phyloP scores from a whole-genome alignment of 2,329 filamentous ascomycete genomes.

The Claviceps maximensis region DNA sequence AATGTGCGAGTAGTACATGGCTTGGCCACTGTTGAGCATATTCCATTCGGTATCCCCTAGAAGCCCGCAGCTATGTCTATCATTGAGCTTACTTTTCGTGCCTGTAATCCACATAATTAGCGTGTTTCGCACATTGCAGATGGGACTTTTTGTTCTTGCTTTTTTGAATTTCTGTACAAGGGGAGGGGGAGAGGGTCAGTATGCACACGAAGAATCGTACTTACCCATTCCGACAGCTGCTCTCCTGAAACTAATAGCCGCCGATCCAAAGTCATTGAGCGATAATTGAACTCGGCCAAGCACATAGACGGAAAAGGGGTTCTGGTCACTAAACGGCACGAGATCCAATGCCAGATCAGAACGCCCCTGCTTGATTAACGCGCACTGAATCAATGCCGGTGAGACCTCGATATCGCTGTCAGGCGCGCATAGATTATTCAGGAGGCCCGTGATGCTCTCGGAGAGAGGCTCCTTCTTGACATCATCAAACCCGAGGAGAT shows the following conservation, averaged over 20 bases:
- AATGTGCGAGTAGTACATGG: slow-evolving; percentile 79
- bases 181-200: not conserved
- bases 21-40: slow-evolving; percentile 55
- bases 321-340: slow-evolving; percentile 39
- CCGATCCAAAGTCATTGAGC: slow-evolving; percentile 58
- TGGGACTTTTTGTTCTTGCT: no score
- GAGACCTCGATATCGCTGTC: slow-evolving; percentile 54
- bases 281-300: slow-evolving; percentile 69
- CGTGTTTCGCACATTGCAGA: not conserved
- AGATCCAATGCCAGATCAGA: slow-evolving; percentile 48
- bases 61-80: slow-evolving; percentile 49
- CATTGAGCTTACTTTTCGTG: slow-evolving; percentile 29
- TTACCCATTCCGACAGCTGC: slow-evolving; percentile 72
- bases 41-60: slow-evolving; percentile 65
- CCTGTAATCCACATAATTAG: slow-evolving; percentile 19
- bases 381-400: slow-evolving; percentile 47
- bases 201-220: no score
- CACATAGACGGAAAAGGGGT: slow-evolving; percentile 62
- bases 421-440: slow-evolving; percentile 50
- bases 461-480: slow-evolving; percentile 36
- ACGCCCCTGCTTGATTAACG: slow-evolving; percentile 44
- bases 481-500: slow-evolving; percentile 49
- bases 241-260: slow-evolving; percentile 65
- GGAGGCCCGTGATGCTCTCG: slow-evolving; percentile 51
- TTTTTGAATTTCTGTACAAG: no score